These are phyloP conservation scores for Plasmopara halstedii DNA, from an alignment of 352 stramenopile genomes.

Conservation along the genomic window DNA sequence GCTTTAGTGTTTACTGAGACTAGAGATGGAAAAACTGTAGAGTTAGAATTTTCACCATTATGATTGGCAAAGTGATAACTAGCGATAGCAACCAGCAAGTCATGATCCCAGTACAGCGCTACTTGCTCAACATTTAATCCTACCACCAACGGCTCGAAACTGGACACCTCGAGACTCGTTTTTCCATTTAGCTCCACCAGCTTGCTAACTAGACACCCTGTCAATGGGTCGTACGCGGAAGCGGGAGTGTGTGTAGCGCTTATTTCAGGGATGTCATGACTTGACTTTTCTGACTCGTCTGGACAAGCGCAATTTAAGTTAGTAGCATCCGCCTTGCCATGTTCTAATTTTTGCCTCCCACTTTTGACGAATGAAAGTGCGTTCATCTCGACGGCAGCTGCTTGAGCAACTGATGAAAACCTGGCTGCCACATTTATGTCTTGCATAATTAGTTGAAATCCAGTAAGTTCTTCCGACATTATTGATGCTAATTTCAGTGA, in stretches of 20 bases:
- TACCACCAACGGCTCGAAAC: constrained; percentile 39
- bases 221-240: constrained; percentile 33
- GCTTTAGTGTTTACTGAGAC: background rate
- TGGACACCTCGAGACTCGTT: constrained; percentile 45
- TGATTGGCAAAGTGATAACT: constrained; percentile 32
- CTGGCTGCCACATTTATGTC: constrained; percentile 56
- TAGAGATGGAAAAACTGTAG: background rate
- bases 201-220: constrained; percentile 35
- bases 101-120: constrained; percentile 65
- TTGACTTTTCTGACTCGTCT: constrained; percentile 5
- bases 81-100: constrained; percentile 51
- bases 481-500: constrained; percentile 6
- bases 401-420: constrained; percentile 50
- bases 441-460: constrained; percentile 54
- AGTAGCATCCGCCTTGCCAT: constrained; percentile 18
- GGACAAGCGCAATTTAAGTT: constrained; percentile 25
- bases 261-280: background rate
- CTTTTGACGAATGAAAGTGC: constrained; percentile 40
- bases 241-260: constrained; percentile 22
- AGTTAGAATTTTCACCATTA: background rate
- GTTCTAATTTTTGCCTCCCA: constrained; percentile 9
- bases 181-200: constrained; percentile 51
- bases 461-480: constrained; percentile 19
- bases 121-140: constrained; percentile 45
- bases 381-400: constrained; percentile 36